Percentiles rank a stretch among this genome's conserved stretches.
Evolutionary conservation across 495 filamentous ascomycete species (phyloP).

Genomic region (Hyaloscypha hepaticicola): DNA sequence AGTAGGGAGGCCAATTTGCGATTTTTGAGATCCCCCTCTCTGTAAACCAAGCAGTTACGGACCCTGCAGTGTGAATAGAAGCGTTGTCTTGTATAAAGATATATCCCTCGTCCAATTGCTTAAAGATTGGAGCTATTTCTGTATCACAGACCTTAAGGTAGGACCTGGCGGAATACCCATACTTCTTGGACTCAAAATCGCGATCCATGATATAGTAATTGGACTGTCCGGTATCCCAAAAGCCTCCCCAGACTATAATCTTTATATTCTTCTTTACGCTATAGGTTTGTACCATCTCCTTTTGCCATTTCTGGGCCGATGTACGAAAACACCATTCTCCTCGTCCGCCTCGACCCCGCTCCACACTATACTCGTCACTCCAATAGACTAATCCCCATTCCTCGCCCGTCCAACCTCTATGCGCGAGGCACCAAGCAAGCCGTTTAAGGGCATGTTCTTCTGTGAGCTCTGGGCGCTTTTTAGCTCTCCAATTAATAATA

Average conservation of each 20-base stretch:
- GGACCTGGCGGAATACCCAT: constrained; percentile 2
- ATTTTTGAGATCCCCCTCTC: neutral
- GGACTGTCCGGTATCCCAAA: constrained; percentile 6
- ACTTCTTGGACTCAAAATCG: constrained; percentile 9
- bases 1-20: neutral
- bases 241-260: constrained; percentile 16
- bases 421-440: neutral
- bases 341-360: constrained; percentile 7
- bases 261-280: no score
- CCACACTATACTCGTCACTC: constrained; percentile 9
- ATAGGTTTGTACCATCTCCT: constrained; percentile 7
- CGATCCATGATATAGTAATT: constrained; percentile 15
- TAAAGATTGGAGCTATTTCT: neutral
- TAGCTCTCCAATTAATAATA: neutral
- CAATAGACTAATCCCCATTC: constrained; percentile 3
- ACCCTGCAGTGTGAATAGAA: neutral
- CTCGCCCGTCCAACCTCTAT: neutral
- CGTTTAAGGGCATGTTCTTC: neutral
- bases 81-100: constrained; percentile 14
- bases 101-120: neutral
- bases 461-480: neutral
- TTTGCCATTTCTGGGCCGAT: neutral
- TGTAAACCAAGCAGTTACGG: neutral
- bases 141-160: neutral
- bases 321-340: constrained; percentile 9